Base-by-base conservation (phyloP, 2,329 filamentous ascomycete genomes). In the Aspergillus hiratsukae region DNA sequence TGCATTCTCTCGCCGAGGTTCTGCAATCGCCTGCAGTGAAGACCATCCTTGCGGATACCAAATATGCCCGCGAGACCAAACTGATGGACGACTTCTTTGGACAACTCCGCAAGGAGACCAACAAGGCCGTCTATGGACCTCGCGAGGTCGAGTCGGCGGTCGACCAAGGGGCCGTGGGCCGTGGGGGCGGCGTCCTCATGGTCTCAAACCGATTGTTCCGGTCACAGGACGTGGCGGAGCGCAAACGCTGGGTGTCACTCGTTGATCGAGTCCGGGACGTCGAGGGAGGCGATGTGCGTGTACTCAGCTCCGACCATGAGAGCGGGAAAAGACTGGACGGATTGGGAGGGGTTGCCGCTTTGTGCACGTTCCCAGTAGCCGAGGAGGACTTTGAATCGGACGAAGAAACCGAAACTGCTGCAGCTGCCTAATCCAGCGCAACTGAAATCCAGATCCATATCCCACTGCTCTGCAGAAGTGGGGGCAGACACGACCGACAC, bases 251-350 rank as follows among this genome's bases (percentile, higher is more conserved):
- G 80, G 93, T 97, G 1, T 78, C 78, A 8, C 80, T 97, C 48
- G 92, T 97, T 3, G 93, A 97, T 71, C 87, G 87, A 60, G 93
- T 97, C n/a, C 85, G 87, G 62, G 86, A 86, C 53, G 76, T 80
- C 3, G 87, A 91, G 61, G 94, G 93, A 4, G 94, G 93, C 1
- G 91, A 97, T 62, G 90, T 91, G 0, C 81, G 90, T 53, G 84
- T 97, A n/a, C 76, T 97, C 28, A 97, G 93, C 72, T 92, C 89
- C 66, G 88, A 95, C 68, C 93, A 97, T 72, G 93, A 97, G 77
- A 97, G 92, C 71, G 94, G 94, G 0, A 88, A 88, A 76, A 81
- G 91, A 58, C 75, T 99, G 14, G 90, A 92, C 63, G 88, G 87
- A 11, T 72, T 97, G 58, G 92, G 94, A 1, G 89, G 91, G 19